Conservation (phyloP, 345 rosid genomes). For the Murraya koenigii region DNA sequence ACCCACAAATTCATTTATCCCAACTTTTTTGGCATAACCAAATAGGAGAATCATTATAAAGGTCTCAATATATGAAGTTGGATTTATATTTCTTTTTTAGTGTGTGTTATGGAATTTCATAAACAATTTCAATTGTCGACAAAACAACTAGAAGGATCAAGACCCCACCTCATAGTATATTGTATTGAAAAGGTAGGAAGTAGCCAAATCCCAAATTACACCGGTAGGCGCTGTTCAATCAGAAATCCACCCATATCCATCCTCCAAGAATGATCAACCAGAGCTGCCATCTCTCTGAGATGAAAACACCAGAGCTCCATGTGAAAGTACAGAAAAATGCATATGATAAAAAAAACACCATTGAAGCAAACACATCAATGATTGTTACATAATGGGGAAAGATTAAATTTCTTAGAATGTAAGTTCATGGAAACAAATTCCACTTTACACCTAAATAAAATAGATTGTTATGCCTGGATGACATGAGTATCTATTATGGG, state of each 20-base stretch:
- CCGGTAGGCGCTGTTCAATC: conserved; percentile 48
- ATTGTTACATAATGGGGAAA: not conserved
- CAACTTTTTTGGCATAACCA: not conserved
- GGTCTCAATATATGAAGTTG: not conserved
- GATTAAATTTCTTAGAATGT: not conserved
- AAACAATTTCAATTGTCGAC: conserved; percentile 12
- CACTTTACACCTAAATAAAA: conserved; percentile 1
- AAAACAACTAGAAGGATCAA: conserved; percentile 10
- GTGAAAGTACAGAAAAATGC: not conserved
- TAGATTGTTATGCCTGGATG: not conserved
- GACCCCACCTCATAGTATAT: conserved; percentile 30
- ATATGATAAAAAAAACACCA: not conserved
- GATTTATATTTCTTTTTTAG: not conserved
- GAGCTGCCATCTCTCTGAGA: conserved; percentile 64
- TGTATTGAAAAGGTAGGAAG: conserved; percentile 12
- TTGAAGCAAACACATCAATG: conserved; percentile 1
- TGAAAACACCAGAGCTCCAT: conserved; percentile 8
- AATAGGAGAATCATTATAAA: not conserved
- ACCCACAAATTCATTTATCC: not conserved
- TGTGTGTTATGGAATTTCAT: not conserved
- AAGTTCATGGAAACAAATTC: not conserved
- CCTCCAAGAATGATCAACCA: conserved; percentile 89
- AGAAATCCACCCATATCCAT: conserved; percentile 89
- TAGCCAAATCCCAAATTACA: conserved; percentile 27
- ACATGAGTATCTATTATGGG: not conserved